Evolutionary conservation across 495 filamentous ascomycete genomes (phyloP).

Genomic region (Daldinia childiae): DNA sequence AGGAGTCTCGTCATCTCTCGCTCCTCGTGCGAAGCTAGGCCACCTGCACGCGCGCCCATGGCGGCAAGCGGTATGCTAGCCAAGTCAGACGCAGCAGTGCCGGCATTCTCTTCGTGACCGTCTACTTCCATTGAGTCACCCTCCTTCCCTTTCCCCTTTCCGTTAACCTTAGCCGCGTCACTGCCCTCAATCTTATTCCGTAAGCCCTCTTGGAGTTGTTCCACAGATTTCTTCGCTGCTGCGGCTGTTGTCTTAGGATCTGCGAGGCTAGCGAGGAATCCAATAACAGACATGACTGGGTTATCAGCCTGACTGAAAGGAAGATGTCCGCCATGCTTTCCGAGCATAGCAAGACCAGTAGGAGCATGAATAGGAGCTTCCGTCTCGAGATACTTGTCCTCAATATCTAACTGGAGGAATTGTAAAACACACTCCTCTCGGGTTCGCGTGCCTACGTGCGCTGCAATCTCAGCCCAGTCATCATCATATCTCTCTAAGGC

Average conservation of each 20-base stretch:
- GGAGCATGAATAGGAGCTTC: slow-evolving; percentile 69
- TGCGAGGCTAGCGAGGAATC: slow-evolving; percentile 87
- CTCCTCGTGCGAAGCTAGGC: slow-evolving; percentile 92
- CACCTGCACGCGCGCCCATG: slow-evolving; percentile 84
- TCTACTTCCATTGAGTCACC: slow-evolving; percentile 68
- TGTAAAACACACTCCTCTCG: slow-evolving; percentile 95
- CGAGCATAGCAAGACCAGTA: slow-evolving; percentile 68
- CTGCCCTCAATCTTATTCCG: slow-evolving; percentile 76
- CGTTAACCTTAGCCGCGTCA: slow-evolving; percentile 60
- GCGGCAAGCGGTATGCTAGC: slow-evolving; percentile 84
- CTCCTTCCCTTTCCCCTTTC: slow-evolving; percentile 65
- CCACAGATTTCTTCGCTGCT: slow-evolving; percentile 83
- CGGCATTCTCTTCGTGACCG: slow-evolving; percentile 52
- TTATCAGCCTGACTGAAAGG: slow-evolving; percentile 92
- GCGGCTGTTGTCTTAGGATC: slow-evolving; percentile 89
- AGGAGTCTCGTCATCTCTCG: slow-evolving; percentile 94
- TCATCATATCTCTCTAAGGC: slow-evolving; percentile 91
- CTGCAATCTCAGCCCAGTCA: slow-evolving; percentile 91
- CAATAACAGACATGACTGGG: slow-evolving; percentile 92
- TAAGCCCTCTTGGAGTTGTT: slow-evolving; percentile 81
- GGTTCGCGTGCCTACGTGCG: slow-evolving; percentile 90
- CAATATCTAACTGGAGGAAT: slow-evolving; percentile 91
- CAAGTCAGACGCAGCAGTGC: slow-evolving; percentile 63
- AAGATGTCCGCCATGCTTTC: slow-evolving; percentile 72
- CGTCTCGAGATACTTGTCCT: slow-evolving; percentile 86